Base-by-base conservation (phyloP, 2,329 filamentous ascomycete species). In the Setomelanomma holmii region DNA sequence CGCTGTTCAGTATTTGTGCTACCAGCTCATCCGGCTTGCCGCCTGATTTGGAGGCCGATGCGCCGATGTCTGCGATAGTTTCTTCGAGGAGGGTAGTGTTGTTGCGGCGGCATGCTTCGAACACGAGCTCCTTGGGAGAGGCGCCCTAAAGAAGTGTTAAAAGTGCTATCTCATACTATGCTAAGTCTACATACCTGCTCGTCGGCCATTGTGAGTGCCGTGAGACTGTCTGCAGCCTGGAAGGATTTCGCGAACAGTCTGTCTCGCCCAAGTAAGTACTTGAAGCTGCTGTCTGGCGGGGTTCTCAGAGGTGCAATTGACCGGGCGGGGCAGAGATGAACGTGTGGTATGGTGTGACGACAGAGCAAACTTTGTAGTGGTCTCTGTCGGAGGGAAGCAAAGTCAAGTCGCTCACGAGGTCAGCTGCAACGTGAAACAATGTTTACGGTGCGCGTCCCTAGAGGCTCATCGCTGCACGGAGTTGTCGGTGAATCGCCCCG, bases 81-180 rank as follows among this genome's bases (percentile, higher is more conserved):
- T 95, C 88, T 65, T 84, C 78, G 50, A 98, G 86, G 55, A 98
- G 86, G 47, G 93, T 88, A 63, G 87, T 87, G 78, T 98, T 97
- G 83, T 98, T 93, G 70, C 92, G 86, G 56, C 93, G 91, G 79
- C 90, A 96, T 67, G 95, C 91, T 80, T 96, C 93, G 77, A 98
- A 86, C 66, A 98, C 85, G 69, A 90, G 85, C 80, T 98, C 93
- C 75, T 88, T 84, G 40, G 87, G 86, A 54, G 90, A 90, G 64
- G 93, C 93, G 73, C 93, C 95, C 89, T 96, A 38, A 33, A 20
- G 44, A 14, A n/a, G n/a, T n/a, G n/a, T n/a, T n/a, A n/a, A n/a
- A n/a, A n/a, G n/a, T n/a, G n/a, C n/a, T n/a, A n/a, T n/a, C n/a
- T n/a, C n/a, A n/a, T n/a, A n/a, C n/a, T n/a, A n/a, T n/a, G n/a